A percentile compares a stretch with the other conserved stretches of the same genome.
These are phyloP conservation scores for Elsinoe batatas DNA, from an alignment of 2,329 filamentous ascomycete genomes.

Conservation along the genomic window DNA sequence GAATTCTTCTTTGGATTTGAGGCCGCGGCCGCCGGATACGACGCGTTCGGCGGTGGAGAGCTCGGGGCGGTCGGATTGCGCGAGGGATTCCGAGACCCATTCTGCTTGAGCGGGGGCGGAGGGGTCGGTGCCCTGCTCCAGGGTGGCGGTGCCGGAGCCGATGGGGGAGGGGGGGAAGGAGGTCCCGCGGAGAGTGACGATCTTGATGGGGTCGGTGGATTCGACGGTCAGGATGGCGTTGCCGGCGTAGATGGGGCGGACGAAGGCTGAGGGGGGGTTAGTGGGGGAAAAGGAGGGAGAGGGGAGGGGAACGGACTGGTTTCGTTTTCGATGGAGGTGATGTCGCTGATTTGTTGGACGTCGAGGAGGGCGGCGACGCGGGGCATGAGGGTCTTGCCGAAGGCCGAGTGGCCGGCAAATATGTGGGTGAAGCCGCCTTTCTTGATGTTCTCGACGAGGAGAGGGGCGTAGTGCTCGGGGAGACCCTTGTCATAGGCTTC, in stretches of 20 bases:
- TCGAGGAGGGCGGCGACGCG: constrained; percentile 86
- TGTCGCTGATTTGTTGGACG: constrained; percentile 86
- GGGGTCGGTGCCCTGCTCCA: constrained; percentile 77
- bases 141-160: constrained; percentile 61
- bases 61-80: constrained; percentile 89
- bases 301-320: constrained; percentile 46
- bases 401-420: constrained; percentile 82
- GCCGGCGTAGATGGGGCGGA: constrained; percentile 92
- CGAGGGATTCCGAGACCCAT: constrained; percentile 89
- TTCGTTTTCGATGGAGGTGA: constrained; percentile 75
- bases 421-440: constrained; percentile 90
- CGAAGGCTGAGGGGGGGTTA: constrained; percentile 51
- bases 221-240: constrained; percentile 96
- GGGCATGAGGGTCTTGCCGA: constrained; percentile 90
- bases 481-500: constrained; percentile 88
- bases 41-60: constrained; percentile 81
- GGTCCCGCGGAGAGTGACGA: constrained; percentile 87
- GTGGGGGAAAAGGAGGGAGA: background rate
- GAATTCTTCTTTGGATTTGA: constrained; percentile 98
- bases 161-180: constrained; percentile 70
- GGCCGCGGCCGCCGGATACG: constrained; percentile 83
- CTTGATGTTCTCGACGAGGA: constrained; percentile 93
- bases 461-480: constrained; percentile 85
- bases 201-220: constrained; percentile 72
- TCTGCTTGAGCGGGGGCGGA: constrained; percentile 64